These are phyloP conservation scores for Flaveria linearis DNA, from an alignment of 129 eudicot species.

Conservation along the genomic window DNA sequence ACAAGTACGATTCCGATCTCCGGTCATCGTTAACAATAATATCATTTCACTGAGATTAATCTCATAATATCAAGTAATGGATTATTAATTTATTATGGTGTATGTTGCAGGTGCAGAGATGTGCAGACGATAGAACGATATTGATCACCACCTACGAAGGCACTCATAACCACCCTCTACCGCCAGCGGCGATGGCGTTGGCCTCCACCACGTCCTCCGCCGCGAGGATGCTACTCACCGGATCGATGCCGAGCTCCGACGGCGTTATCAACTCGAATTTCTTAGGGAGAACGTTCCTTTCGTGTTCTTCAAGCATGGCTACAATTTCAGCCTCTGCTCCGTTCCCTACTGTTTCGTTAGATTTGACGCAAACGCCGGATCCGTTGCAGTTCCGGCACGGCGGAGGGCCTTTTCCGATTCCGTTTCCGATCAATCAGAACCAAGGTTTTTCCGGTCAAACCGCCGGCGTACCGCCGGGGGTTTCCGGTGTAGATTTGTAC, in stretches of 20 bases:
- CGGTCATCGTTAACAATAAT: too few species aligned
- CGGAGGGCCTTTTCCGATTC: neutral
- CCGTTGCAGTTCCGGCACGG: conserved; percentile 1
- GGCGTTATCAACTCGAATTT: conserved; percentile 37
- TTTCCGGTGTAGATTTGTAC: neutral
- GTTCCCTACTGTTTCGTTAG: conserved; percentile 41
- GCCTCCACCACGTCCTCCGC: conserved; percentile 51
- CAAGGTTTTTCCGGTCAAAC: neutral
- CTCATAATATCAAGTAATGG: neutral
- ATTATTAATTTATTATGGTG: neutral
- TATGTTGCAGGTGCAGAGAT: conserved; percentile 45
- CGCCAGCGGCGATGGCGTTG: conserved; percentile 50
- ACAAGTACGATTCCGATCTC: neutral
- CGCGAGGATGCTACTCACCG: conserved; percentile 45
- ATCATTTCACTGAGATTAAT: too few species aligned
- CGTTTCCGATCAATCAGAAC: neutral
- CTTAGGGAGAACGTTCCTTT: conserved; percentile 32
- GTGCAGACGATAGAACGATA: conserved; percentile 47
- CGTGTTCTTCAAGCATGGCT: conserved; percentile 40
- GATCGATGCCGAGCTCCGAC: conserved; percentile 42
- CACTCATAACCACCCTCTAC: conserved; percentile 48
- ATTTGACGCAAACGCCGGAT: conserved; percentile 35
- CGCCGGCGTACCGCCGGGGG: neutral
- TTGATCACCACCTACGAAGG: conserved; percentile 50
- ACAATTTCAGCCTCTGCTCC: conserved; percentile 46